phyloP scores from a whole-genome alignment of 2,329 filamentous ascomycete genomes.

The Ophiostoma novo-ulmi region DNA sequence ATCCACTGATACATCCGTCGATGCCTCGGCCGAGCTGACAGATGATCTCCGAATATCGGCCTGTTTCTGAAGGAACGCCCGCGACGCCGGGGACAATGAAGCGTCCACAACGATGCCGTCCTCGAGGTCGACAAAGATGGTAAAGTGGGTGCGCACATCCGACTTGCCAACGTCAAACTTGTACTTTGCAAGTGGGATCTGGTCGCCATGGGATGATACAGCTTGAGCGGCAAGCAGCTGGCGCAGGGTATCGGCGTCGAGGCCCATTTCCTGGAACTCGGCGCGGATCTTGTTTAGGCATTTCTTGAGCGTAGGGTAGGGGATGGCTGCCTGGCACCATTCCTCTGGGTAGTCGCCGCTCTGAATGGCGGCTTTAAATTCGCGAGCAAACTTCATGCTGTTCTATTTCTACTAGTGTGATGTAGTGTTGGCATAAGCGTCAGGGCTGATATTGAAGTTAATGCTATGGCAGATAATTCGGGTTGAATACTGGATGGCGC shows the following conservation, averaged over 20 bases:
- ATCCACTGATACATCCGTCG: conserved; percentile 1
- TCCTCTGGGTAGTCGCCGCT: conserved; percentile 61
- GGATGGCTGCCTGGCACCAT: conserved; percentile 70
- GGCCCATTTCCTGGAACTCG: conserved; percentile 65
- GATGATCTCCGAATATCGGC: conserved; percentile 33
- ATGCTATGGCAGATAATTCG: not conserved
- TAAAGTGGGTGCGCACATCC: conserved; percentile 60
- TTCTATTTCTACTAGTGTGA: not conserved
- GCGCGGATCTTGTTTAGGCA: conserved; percentile 73
- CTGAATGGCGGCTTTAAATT: conserved; percentile 64
- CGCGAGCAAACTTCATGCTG: conserved; percentile 79
- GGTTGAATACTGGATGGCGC: not conserved
- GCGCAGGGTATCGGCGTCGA: conserved; percentile 65
- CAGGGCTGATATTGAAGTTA: not conserved
- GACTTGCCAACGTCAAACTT: conserved; percentile 41
- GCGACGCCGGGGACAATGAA: conserved; percentile 59
- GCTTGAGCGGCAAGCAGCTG: conserved; percentile 54
- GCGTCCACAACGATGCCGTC: conserved; percentile 66
- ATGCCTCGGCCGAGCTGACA: not conserved
- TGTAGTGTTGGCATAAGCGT: not conserved
- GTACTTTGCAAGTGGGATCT: conserved; percentile 42
- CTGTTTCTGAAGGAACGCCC: conserved; percentile 57
- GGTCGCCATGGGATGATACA: conserved; percentile 33
- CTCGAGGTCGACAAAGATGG: conserved; percentile 61
- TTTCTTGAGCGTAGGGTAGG: conserved; percentile 82